These are phyloP conservation scores for Adansonia gregorii DNA, from an alignment of 441 rosid species.

Conservation along the genomic window DNA sequence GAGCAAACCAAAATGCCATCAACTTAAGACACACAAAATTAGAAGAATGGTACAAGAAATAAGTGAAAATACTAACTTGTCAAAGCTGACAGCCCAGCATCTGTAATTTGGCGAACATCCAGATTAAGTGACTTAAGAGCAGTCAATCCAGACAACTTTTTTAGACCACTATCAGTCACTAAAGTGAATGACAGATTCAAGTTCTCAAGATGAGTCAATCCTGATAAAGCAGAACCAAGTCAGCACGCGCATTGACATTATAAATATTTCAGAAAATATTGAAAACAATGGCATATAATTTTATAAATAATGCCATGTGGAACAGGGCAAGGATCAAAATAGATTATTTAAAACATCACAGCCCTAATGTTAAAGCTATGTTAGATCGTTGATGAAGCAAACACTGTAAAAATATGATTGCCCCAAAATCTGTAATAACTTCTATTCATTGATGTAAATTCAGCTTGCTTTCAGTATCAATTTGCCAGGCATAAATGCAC, in stretches of 20 bases:
- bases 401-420: not conserved
- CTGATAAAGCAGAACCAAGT: constrained; percentile 35
- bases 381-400: constrained; percentile 11
- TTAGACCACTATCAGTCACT: constrained; percentile 43
- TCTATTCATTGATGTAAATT: constrained; percentile 1
- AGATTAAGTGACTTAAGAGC: constrained; percentile 65
- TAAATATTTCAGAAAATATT: constrained; percentile 9
- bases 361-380: not conserved
- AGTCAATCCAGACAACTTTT: constrained; percentile 45
- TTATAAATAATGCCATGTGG: not conserved
- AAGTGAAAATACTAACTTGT: constrained; percentile 46
- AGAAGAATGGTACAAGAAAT: not conserved
- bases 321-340: not conserved
- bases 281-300: not conserved
- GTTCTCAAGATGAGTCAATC: constrained; percentile 57
- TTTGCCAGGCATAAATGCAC: not conserved
- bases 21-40: not conserved
- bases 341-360: constrained; percentile 3
- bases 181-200: constrained; percentile 62
- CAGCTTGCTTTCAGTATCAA: not conserved
- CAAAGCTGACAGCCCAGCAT: constrained; percentile 60
- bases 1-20: not conserved
- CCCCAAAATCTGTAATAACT: not conserved
- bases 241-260: not conserved
- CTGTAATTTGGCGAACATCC: constrained; percentile 59